Evolutionary conservation across 2,329 filamentous ascomycete species (phyloP), one percentile per base, ranked within the genome.

Genomic region (Ophioceras dolichostomum): DNA sequence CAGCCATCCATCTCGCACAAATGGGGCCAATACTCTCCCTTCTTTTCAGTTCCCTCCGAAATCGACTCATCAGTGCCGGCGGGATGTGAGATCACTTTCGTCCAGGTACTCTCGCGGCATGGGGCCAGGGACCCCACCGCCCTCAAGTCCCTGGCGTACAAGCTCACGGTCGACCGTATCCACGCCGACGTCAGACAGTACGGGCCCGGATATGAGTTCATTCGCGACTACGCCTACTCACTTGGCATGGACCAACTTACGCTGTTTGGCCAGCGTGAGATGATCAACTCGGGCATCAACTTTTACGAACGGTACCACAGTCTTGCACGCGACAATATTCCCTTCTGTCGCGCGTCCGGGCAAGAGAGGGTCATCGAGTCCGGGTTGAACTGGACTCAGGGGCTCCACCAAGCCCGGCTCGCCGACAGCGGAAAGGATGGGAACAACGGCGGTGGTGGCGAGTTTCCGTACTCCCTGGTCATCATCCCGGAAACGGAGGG

Each of bases 11-110:
- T 79, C 32, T 74, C 76, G 2, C 80, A 76, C 46, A 70, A 66
- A 39, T 94, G 86, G 85, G 88, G 87, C 39, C 86, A 89, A 55
- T 94, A 94, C 56, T 82, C 85, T 14, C 84, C 87, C 2, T 93
- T 77, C 60, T 94, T 83, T 58, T 70, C 79, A 1, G 79, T 88
- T 0, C 70, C 77, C 6, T 86, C 81, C 1, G 64, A 73, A 3
- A 73, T 85, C 36, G 63, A 74, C 13, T 48, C 67, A 6, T 62
- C 64, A 7, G 61, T 81, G 1, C 87, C 86, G 0, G 46, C 62
- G 1, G 66, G 64, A n/a, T 95, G 88, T 59, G 62, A 71, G 10
- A 61, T 89, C 47, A 89, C 79, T 3, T 89, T 94, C 57, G 88
- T 72, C 1, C 82, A 88, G 50, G 64, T 88, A 18, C 69, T 95